Percentiles rank a stretch among this genome's conserved stretches.
phyloP scores from a whole-genome alignment of 2,329 filamentous ascomycete genomes.

The Hypoxylon sp. region DNA sequence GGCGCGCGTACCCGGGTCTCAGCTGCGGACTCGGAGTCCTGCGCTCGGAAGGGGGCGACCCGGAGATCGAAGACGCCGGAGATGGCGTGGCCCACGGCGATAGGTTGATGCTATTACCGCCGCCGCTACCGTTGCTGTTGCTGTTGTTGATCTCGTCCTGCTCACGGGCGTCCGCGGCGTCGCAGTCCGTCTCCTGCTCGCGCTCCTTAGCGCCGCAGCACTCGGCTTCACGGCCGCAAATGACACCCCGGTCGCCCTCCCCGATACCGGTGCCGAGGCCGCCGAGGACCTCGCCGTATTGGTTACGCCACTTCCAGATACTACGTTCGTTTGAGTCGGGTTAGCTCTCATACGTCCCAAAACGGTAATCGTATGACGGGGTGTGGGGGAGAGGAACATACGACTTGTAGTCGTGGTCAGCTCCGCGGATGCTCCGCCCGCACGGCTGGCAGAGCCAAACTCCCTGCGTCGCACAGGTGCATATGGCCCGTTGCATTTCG shows the following conservation, averaged over 20 bases:
- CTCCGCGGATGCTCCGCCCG: conserved; percentile 76
- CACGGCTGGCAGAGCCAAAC: conserved; percentile 92
- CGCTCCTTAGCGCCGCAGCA: conserved; percentile 84
- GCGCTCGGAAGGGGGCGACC: conserved; percentile 37
- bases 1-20: conserved; percentile 82
- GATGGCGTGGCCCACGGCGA: conserved; percentile 42
- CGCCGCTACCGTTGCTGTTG: conserved; percentile 33
- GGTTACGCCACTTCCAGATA: conserved; percentile 91
- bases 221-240: conserved; percentile 82
- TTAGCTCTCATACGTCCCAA: background rate
- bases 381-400: conserved; percentile 54
- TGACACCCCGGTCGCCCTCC: conserved; percentile 88
- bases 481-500: conserved; percentile 69
- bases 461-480: conserved; percentile 67
- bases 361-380: conserved; percentile 13
- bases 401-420: conserved; percentile 72
- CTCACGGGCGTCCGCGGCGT: conserved; percentile 79
- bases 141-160: conserved; percentile 47
- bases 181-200: conserved; percentile 88
- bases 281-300: conserved; percentile 84
- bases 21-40: conserved; percentile 64
- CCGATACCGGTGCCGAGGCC: conserved; percentile 89
- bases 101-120: conserved; percentile 17
- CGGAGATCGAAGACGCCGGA: conserved; percentile 44
- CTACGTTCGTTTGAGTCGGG: too few species aligned